Base-by-base conservation (phyloP, 805 yeast genomes). In the Hanseniaspora mollemarum region DNA sequence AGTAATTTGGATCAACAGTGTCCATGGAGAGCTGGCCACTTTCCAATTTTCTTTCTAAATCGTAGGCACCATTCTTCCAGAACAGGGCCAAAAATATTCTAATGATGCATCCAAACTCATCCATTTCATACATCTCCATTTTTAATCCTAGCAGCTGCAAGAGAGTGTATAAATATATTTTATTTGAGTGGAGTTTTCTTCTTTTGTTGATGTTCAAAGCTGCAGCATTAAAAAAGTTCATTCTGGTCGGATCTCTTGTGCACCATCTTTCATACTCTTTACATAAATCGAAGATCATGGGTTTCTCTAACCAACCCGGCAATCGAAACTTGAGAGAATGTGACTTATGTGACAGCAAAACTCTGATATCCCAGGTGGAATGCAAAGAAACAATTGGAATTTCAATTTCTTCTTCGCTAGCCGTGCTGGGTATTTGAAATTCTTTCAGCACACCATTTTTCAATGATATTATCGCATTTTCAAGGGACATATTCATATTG, bases 301-400 rank as follows among this genome's bases (percentile, higher is more conserved):
- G 83, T 56, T 81, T 80, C 62, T 81, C 85, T 53, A 88, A 66
- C 61, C 81, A 85, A 4, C 75, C 71, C 0, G 95, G 95, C 51
- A 87, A 71, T 4, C 71, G 74, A 52, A 83, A 79, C 10, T 77
- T 74, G 61, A 82, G 78, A 60, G 85, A 94, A 37, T 86, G 71
- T 7, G 94, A 85, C 62, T 87, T 94, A 43, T 94, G 73, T 12
- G 83, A 82, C 32, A 88, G 67, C 59, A 81, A 82, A 43, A 88
- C 88, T 54, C 87, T 73, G 43, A 87, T 67, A 58, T 81, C 81
- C 81, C 82, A 79, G 10, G 81, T 71, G 15, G 75, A 68, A 59
- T 78, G 77, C 54, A 77, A 69, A 0, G 87, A 73, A 44, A 87
- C 80, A 57, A 87, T 76, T 2, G 79, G 70, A 61, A 35, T 69